phyloP scores from a whole-genome alignment of 73 alveolate species.

The Durusdinium trenchii region DNA sequence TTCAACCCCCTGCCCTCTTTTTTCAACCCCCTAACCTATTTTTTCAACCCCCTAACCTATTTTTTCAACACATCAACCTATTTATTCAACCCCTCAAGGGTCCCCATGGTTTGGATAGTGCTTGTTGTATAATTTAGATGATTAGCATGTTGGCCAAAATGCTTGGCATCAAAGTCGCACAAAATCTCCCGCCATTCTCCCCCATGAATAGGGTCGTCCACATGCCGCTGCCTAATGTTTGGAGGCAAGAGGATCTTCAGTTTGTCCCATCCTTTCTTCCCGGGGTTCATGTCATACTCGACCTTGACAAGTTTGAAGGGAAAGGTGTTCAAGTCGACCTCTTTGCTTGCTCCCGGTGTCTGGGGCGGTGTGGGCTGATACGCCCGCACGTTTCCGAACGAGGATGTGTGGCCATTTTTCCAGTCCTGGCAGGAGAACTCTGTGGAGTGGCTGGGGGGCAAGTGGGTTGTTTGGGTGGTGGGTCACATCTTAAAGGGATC shows the following conservation, averaged over 20 bases:
- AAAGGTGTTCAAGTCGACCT: background rate
- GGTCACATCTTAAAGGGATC: background rate
- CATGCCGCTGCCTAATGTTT: background rate
- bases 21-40: too few relatives aligned
- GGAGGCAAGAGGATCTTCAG: background rate
- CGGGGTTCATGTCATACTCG: background rate
- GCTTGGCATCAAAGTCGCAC: background rate
- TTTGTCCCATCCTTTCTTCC: background rate
- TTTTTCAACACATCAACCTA: too few relatives aligned
- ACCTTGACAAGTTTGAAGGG: background rate
- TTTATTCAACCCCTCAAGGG: too few relatives aligned
- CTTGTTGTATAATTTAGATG: too few relatives aligned
- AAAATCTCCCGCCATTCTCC: background rate
- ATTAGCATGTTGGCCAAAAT: too few relatives aligned
- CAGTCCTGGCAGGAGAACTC: background rate
- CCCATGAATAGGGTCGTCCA: background rate
- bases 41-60: too few relatives aligned
- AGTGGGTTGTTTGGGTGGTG: background rate
- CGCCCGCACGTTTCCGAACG: background rate
- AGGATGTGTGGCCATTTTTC: background rate
- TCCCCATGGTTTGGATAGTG: too few relatives aligned
- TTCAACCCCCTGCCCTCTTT: too few relatives aligned
- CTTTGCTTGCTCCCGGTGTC: background rate
- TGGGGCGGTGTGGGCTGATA: background rate
- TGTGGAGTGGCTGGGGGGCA: too few relatives aligned